These are phyloP conservation scores for Plasmodium berghei DNA, from an alignment of 169 alveolate genomes.

Conservation along the genomic window DNA sequence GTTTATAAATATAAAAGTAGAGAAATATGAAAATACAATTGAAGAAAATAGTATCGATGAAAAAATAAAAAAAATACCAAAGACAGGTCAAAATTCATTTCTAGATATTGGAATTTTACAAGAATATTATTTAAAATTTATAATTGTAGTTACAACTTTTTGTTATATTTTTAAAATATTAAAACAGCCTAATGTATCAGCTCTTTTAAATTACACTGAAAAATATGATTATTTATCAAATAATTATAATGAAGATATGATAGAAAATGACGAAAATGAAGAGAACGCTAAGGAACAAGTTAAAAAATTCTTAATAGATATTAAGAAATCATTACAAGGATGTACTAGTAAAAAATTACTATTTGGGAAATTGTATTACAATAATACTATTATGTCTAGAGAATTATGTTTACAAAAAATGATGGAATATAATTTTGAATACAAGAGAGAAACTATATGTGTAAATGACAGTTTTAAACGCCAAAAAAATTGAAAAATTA, in stretches of 20 bases:
- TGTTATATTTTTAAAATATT: constrained; percentile 49
- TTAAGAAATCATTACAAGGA: constrained; percentile 67
- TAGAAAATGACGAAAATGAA: neutral
- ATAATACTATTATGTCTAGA: constrained; percentile 37
- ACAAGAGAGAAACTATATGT: neutral
- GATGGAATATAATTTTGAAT: constrained; percentile 23
- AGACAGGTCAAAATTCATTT: neutral
- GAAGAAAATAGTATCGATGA: neutral
- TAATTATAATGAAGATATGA: neutral
- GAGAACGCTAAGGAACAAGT: constrained; percentile 9
- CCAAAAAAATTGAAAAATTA: neutral
- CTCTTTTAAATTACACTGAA: constrained; percentile 50
- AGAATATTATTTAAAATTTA: constrained; percentile 61
- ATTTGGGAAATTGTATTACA: constrained; percentile 57
- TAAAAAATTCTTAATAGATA: constrained; percentile 24
- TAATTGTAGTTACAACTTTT: constrained; percentile 32
- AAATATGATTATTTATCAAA: constrained; percentile 7
- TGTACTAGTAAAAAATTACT: constrained; percentile 65
- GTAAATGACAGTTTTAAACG: constrained; percentile 3
- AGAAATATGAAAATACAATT: neutral
- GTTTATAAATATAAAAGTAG: constrained; percentile 36
- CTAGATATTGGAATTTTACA: constrained; percentile 25
- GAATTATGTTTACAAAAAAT: constrained; percentile 40
- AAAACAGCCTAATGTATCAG: constrained; percentile 67
- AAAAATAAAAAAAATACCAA: neutral